phyloP scores from a whole-genome alignment of 352 stramenopile genomes.

The Blastocystis sp. region DNA sequence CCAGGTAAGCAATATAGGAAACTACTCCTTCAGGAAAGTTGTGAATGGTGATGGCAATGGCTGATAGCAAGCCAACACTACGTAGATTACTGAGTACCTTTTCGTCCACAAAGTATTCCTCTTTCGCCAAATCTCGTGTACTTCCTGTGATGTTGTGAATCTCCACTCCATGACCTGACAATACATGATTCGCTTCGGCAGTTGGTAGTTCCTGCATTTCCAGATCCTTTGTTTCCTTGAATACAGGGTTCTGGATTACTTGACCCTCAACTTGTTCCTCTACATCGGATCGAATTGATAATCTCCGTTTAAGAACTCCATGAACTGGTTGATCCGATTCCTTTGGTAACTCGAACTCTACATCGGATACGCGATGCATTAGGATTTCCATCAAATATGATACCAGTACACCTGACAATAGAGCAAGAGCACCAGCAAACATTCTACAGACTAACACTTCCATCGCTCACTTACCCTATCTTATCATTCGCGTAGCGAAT shows the following conservation, averaged over 20 bases:
- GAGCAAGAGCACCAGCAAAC: not conserved
- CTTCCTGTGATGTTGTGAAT: constrained; percentile 14
- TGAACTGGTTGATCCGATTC: not conserved
- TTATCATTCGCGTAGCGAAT: not conserved
- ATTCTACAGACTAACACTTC: constrained; percentile 26
- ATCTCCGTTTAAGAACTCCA: not conserved
- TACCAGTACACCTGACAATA: constrained; percentile 64
- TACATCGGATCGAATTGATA: too few species aligned
- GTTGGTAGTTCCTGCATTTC: not conserved
- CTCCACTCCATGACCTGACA: constrained; percentile 8
- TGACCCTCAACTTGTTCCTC: not conserved
- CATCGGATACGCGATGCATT: constrained; percentile 59
- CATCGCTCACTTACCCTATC: constrained; percentile 31
- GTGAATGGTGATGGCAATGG: constrained; percentile 83
- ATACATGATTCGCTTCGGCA: not conserved
- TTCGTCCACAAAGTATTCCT: not conserved
- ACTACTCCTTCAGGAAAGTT: constrained; percentile 90
- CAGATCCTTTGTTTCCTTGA: not conserved
- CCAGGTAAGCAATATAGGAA: constrained; percentile 82
- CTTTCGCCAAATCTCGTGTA: constrained; percentile 19
- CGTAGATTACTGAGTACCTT: constrained; percentile 68
- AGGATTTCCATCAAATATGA: constrained; percentile 58
- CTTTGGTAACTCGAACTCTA: constrained; percentile 31
- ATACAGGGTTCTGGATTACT: not conserved
- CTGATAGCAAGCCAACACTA: constrained; percentile 80